Evolutionary conservation across 495 filamentous ascomycete species (phyloP).

Genomic region (Ascodesmis nigricans): DNA sequence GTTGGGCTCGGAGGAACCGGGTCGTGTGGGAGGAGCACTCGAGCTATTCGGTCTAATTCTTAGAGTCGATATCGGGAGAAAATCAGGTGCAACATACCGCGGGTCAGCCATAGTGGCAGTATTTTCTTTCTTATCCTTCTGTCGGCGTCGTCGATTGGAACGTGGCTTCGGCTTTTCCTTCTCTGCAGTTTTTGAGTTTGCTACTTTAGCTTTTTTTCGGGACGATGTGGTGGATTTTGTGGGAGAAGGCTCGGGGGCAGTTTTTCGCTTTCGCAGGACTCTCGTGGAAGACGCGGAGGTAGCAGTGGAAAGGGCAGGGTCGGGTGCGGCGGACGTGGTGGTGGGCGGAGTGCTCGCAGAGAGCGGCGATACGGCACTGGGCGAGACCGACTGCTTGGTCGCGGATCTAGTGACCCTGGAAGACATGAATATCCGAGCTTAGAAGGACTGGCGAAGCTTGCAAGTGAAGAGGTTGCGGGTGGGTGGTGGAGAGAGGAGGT

Average conservation of each 20-base stretch:
- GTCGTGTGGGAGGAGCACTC: not conserved
- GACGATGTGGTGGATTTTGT: constrained; percentile 6
- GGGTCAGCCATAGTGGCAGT: no score
- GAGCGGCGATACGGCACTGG: constrained; percentile 1
- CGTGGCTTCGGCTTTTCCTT: not conserved
- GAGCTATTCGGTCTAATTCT: no score
- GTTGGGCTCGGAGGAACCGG: constrained; percentile 28
- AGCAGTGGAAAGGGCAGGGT: constrained; percentile 9
- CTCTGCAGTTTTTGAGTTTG: constrained; percentile 5
- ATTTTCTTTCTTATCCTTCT: no score
- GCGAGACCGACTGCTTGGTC: constrained; percentile 16
- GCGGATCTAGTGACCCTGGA: constrained; percentile 23
- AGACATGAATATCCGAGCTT: constrained; percentile 23
- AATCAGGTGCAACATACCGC: no score
- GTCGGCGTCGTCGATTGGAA: not conserved
- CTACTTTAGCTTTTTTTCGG: constrained; percentile 2
- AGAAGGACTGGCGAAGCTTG: constrained; percentile 8
- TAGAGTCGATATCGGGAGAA: no score
- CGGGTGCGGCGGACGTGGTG: constrained; percentile 5
- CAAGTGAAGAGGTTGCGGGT: not conserved
- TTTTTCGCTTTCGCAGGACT: constrained; percentile 16
- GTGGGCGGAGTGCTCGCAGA: constrained; percentile 2
- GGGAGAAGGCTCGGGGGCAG: constrained; percentile 1
- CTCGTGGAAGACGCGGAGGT: constrained; percentile 11
- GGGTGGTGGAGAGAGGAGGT: constrained; percentile 3